Evolutionary conservation across 2,329 filamentous ascomycete genomes (phyloP), one percentile per base, ranked within the genome.

Genomic region (Aspergillus fischeri): DNA sequence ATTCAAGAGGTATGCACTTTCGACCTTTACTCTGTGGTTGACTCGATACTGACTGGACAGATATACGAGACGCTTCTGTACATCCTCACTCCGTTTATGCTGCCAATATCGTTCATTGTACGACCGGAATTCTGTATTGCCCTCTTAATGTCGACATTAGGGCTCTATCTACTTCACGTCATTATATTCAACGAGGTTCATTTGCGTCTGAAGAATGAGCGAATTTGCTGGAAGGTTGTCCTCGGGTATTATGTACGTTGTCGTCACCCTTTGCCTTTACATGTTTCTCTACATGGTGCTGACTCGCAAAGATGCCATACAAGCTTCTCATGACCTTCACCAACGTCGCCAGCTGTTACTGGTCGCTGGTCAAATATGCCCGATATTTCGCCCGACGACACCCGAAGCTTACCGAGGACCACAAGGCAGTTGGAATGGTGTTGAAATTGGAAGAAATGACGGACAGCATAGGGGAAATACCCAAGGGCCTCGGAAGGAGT

Each of bases 131-230:
- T 80, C 59, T 73, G 69, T 41, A 71, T 68, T 7, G 74, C 73
- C 48, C 62, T 80, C 1, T 65, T 76, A 20, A 67, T 64, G 7
- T 57, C 59, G 2, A 78, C 75, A 0, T 56, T 77, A 14, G 72
- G 60, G 11, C 68, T 81, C 65, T 80, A 81, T 57, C 63, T 77
- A 48, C 41, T 77, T 62, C 77, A 77, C 64, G 72, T 73, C 49
- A 59, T 77, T 10, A 70, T 81, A 45, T 81, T 81, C 70, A 81
- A 81, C 64, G 77, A 79, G 62, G 62, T 80, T 1, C 78, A 81
- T 54, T 70, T 81, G 1, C 74, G 78, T 9, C 59, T 68, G 32
- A 78, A 79, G 53, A 75, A 76, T 6, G 78, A 79, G 64, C 72
- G 74, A 38, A 67, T 80, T 10, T 67, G 67, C 42, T 76, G 70